Evolutionary conservation across 1,284 basidiomycete genomes (phyloP), one percentile per base, ranked within the genome.

Genomic region (Fistulina hepatica): DNA sequence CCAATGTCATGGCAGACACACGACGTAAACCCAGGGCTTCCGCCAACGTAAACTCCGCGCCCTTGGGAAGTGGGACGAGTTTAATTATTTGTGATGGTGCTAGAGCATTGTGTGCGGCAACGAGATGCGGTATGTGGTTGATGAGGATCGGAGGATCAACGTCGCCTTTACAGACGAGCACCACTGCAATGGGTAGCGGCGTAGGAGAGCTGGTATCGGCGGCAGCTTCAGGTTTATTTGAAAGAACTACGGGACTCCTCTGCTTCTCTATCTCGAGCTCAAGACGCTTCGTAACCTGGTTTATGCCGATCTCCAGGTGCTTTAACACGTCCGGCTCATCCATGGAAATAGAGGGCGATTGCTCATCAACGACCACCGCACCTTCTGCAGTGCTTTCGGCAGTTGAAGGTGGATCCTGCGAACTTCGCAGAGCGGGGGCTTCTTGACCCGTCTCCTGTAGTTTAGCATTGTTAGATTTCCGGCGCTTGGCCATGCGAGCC

Each of bases 281-380:
- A 9, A 93, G 63, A 13, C 63, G 61, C 55, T 76, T 83, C 16
- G 86, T 85, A 6, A 89, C 81, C 51, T 76, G 67, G 51, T 91
- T 93, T 47, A 92, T 80, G 9, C 89, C 89, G 30, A 81, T 55
- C 2, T 70, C 60, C 27, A 84, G 47, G 52, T 81, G 70, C 9
- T 64, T 46, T 10, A 77, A 55, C 17, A 76, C 34, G 37, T 43
- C 44, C 33, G 38, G 21, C 10, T 34, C 26, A 22, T 42, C 30
- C 5, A 13, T 22, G 26, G 39, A 17, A 16, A n/a, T 24, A 15
- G 34, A 16, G 23, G 41, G 17, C 22, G 23, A 11, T 20, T 48
- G 37, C 13, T n/a, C 39, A 27, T 37, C 39, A 22, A 36, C 21
- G 13, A 27, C 25, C 24, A 19, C 10, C 5, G 32, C 31, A 16